phyloP scores from a whole-genome alignment of 2,329 filamentous ascomycete species.

The Fusarium sp. region DNA sequence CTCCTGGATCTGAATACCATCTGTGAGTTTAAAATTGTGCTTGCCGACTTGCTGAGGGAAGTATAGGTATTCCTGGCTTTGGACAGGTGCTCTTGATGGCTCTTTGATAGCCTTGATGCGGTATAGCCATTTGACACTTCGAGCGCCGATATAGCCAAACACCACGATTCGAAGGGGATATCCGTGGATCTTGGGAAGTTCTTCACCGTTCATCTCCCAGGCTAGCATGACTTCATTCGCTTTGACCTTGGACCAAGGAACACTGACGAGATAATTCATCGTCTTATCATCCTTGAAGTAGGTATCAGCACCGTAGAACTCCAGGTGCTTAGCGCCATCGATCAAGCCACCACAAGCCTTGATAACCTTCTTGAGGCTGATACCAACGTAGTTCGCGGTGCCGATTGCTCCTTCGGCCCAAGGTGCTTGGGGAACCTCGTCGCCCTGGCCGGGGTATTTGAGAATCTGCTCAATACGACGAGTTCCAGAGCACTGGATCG shows the following conservation, averaged over 20 bases:
- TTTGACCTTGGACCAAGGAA: slow-evolving; percentile 75
- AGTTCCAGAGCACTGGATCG: slow-evolving; percentile 75
- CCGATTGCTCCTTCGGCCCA: slow-evolving; percentile 77
- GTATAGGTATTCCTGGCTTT: slow-evolving; percentile 74
- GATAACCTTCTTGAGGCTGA: slow-evolving; percentile 75
- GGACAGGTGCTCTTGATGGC: slow-evolving; percentile 68
- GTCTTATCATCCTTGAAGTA: slow-evolving; percentile 75
- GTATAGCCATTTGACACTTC: slow-evolving; percentile 72
- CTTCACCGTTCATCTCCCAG: slow-evolving; percentile 77
- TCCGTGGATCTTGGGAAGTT: slow-evolving; percentile 72
- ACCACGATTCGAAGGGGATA: slow-evolving; percentile 71
- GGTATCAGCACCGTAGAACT: slow-evolving; percentile 76
- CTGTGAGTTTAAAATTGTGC: slow-evolving; percentile 68
- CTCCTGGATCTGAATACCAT: slow-evolving; percentile 74
- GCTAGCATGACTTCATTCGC: slow-evolving; percentile 72
- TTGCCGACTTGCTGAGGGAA: slow-evolving; percentile 75
- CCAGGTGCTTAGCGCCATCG: slow-evolving; percentile 67
- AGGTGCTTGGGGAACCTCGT: slow-evolving; percentile 64
- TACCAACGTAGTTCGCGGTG: slow-evolving; percentile 70
- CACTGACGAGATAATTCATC: slow-evolving; percentile 74
- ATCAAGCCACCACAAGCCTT: slow-evolving; percentile 73
- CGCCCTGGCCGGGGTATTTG: slow-evolving; percentile 73
- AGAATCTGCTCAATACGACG: slow-evolving; percentile 75
- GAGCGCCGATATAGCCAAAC: slow-evolving; percentile 73
- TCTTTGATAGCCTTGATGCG: slow-evolving; percentile 68